Evolutionary conservation across 805 yeast species (phyloP).

Genomic region (Isabelozyma rhagii): DNA sequence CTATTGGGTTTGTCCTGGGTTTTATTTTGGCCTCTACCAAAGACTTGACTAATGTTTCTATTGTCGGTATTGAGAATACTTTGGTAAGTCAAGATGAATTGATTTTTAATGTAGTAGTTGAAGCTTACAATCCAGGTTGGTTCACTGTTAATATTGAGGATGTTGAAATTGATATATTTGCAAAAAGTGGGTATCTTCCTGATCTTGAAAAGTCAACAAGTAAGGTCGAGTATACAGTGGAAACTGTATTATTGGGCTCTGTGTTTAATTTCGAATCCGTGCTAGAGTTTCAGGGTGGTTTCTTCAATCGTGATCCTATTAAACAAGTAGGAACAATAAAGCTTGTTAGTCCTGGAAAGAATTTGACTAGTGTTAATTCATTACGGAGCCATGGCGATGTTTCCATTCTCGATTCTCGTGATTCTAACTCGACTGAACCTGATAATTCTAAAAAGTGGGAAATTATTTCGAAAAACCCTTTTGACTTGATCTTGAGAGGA

Average conservation of each 20-base stretch:
- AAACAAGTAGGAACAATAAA: constrained; percentile 68
- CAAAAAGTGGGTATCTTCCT: constrained; percentile 54
- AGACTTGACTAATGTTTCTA: constrained; percentile 66
- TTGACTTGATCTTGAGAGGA: constrained; percentile 82
- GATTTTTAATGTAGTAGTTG: constrained; percentile 71
- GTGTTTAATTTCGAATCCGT: constrained; percentile 67
- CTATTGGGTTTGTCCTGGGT: constrained; percentile 78
- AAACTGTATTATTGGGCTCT: constrained; percentile 76
- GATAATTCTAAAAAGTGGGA: constrained; percentile 65
- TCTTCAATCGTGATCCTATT: constrained; percentile 59
- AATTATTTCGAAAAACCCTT: constrained; percentile 69
- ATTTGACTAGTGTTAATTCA: constrained; percentile 24
- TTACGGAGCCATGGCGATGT: background rate
- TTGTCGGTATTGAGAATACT: constrained; percentile 63
- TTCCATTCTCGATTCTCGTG: background rate
- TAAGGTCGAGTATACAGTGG: constrained; percentile 22
- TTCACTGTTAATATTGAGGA: constrained; percentile 59
- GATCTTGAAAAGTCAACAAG: constrained; percentile 8
- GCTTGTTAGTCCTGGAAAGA: constrained; percentile 67
- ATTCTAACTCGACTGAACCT: constrained; percentile 19
- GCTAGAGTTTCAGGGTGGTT: constrained; percentile 70
- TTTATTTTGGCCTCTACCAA: constrained; percentile 83
- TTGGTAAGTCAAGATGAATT: constrained; percentile 82
- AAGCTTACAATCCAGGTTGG: constrained; percentile 86
- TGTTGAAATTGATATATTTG: constrained; percentile 82